Percentiles rank a stretch among this genome's conserved stretches.
phyloP scores from a whole-genome alignment of 148 eudicot species.

The Rheum nobile region DNA sequence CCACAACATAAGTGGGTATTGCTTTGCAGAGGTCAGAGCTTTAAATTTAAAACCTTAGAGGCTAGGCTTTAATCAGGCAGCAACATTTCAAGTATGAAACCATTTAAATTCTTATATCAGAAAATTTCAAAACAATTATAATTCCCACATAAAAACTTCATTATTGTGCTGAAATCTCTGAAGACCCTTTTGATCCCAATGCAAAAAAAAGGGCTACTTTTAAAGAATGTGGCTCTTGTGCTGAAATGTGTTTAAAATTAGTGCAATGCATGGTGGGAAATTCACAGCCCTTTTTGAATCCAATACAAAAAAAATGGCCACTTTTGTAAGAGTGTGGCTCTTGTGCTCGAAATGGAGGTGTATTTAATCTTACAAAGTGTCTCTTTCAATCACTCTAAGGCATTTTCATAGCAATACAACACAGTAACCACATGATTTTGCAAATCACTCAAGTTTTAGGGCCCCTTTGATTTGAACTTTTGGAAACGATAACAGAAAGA shows the following conservation, averaged over 20 bases:
- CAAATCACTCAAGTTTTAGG: no score
- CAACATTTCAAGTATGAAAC: background rate
- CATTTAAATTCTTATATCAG: background rate
- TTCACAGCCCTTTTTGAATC: background rate
- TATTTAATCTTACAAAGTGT: constrained; percentile 2
- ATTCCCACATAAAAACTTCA: background rate
- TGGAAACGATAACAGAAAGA: no score
- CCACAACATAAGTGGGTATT: background rate
- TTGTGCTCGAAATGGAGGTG: constrained; percentile 5
- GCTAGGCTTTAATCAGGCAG: background rate
- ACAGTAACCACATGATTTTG: no score
- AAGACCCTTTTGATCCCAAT: background rate
- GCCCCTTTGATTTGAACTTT: no score
- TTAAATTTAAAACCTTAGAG: background rate
- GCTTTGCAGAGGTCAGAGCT: background rate
- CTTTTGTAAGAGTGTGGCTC: constrained; percentile 3
- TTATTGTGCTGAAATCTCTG: background rate
- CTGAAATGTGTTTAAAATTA: background rate
- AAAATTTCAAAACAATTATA: background rate
- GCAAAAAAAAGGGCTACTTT: background rate
- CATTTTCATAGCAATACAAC: background rate
- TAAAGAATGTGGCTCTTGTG: constrained; percentile 1
- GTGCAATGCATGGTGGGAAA: background rate
- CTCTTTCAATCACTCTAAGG: background rate
- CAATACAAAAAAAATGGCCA: background rate